Evolutionary conservation across 2,329 filamentous ascomycete genomes (phyloP), one percentile per base, ranked within the genome.

Genomic region (Fusarium kyushuense): DNA sequence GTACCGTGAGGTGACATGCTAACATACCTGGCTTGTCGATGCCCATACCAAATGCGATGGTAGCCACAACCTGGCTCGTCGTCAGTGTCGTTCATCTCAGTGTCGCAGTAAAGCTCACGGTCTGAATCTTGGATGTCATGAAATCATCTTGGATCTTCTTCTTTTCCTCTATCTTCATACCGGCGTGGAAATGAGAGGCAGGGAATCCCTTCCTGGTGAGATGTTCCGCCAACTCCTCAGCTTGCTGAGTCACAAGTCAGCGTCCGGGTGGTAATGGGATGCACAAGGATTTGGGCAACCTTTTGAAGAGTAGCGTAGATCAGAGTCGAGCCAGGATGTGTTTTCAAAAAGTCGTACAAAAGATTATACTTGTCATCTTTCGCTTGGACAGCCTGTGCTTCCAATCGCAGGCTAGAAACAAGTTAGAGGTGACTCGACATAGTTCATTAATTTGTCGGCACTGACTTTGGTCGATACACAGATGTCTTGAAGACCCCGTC

Each of bases 231-330:
- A 87, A 21, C 6, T 56, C 56, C 58, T 84, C 84, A 0, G 86
- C 80, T 67, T 86, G 82, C 72, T 79, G 13, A 0, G 14, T 32
- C 3, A 5, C 7, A 5, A n/a, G 40, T 72, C 36, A 74, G 70
- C 19, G 19, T 27, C 17, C 1, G 30, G 10, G 12, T 7, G 3
- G 16, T 21, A 5, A 19, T 4, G 6, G 5, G 9, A 4, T 17
- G 12, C 17, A 4, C 23, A 16, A 3, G 32, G 5, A 27, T 3
- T 10, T 7, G 23, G 30, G 58, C 2, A 54, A 77, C 79, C 66
- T 82, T 84, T 59, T 89, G 87, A 1, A 84, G 73, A 0, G 87
- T 89, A 2, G 89, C 86, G 55, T 90, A 90, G 14, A 90, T 80
- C 23, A 90, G 84, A 0, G 86, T 86, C 4, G 87, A 79, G 0